Evolutionary conservation across 768 basidiomycete species (phyloP).

Genomic region (Boletus bicolor): DNA sequence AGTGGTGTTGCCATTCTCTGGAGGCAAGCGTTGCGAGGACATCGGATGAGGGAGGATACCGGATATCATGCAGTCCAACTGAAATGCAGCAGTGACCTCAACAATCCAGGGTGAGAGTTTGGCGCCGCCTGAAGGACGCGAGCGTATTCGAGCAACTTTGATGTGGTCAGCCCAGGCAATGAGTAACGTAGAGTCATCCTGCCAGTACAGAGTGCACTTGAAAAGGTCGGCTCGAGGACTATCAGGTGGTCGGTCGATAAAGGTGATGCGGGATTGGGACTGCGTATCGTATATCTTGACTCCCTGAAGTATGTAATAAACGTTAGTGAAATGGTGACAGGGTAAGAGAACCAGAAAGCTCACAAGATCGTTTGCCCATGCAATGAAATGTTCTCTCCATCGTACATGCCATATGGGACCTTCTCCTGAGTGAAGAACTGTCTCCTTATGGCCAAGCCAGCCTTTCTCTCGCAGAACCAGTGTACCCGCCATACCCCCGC

Average conservation of each 20-base stretch:
- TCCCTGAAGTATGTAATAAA: slow-evolving; percentile 49
- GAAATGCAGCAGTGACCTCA: slow-evolving; percentile 89
- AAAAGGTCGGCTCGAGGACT: slow-evolving; percentile 93
- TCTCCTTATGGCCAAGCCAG: slow-evolving; percentile 95
- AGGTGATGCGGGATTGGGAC: slow-evolving; percentile 75
- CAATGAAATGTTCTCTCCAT: slow-evolving; percentile 85
- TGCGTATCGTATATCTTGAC: slow-evolving; percentile 89
- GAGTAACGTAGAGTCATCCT: slow-evolving; percentile 85
- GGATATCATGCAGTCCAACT: slow-evolving; percentile 93
- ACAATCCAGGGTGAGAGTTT: slow-evolving; percentile 62
- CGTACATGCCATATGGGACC: slow-evolving; percentile 92
- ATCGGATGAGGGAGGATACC: slow-evolving; percentile 80
- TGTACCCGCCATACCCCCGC: slow-evolving; percentile 87
- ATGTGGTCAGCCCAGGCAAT: slow-evolving; percentile 94
- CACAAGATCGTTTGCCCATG: slow-evolving; percentile 94
- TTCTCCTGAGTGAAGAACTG: slow-evolving; percentile 75
- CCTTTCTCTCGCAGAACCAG: slow-evolving; percentile 91
- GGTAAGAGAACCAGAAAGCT: slow-evolving; percentile 24
- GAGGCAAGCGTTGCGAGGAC: slow-evolving; percentile 22
- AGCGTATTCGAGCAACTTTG: slow-evolving; percentile 81
- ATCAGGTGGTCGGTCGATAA: slow-evolving; percentile 76
- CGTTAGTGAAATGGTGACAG: background rate
- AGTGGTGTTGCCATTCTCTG: slow-evolving; percentile 17
- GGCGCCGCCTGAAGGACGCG: slow-evolving; percentile 47
- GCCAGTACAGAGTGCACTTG: slow-evolving; percentile 90